Conservation (phyloP, 257 asterid species). For the Linderniella brevidens region DNA sequence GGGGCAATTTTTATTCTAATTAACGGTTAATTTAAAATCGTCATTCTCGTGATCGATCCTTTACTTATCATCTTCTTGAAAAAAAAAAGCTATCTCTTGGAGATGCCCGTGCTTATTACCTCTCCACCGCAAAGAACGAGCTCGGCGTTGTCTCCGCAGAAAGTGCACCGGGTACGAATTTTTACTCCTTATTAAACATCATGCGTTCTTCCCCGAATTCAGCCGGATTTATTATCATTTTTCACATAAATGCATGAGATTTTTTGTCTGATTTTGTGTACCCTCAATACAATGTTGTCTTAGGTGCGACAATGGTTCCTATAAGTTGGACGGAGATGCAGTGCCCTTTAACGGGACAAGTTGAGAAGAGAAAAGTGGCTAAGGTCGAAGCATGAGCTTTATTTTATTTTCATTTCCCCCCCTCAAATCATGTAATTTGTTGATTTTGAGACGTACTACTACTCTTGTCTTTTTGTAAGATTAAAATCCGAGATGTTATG, state of each 20-base stretch:
- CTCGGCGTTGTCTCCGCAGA: constrained; percentile 91
- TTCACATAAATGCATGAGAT: not conserved
- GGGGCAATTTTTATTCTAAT: not conserved
- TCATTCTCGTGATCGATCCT: constrained; percentile 6
- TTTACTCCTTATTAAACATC: constrained; percentile 1
- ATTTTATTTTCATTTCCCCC: constrained; percentile 1
- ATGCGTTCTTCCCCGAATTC: not conserved
- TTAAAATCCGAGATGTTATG: too few species aligned
- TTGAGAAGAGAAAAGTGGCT: constrained; percentile 83
- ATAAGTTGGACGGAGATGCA: constrained; percentile 97
- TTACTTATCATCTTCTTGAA: constrained; percentile 18
- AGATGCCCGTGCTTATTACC: constrained; percentile 87
- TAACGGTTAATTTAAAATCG: not conserved
- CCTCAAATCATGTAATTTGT: too few species aligned
- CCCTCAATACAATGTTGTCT: constrained; percentile 1
- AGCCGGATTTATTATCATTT: not conserved
- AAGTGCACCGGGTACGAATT: constrained; percentile 59
- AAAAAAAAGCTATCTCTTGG: constrained; percentile 77
- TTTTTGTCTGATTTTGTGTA: constrained; percentile 1
- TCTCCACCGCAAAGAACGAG: constrained; percentile 86
- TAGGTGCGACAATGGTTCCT: constrained; percentile 85
- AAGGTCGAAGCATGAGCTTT: constrained; percentile 37
- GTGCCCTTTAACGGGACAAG: constrained; percentile 78
- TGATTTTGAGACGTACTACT: too few species aligned
- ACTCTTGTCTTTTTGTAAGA: too few species aligned